Evolutionary conservation across 106 monocot genomes (phyloP), one percentile per base, ranked within the genome.

Genomic region (Cymbidium sinense): DNA sequence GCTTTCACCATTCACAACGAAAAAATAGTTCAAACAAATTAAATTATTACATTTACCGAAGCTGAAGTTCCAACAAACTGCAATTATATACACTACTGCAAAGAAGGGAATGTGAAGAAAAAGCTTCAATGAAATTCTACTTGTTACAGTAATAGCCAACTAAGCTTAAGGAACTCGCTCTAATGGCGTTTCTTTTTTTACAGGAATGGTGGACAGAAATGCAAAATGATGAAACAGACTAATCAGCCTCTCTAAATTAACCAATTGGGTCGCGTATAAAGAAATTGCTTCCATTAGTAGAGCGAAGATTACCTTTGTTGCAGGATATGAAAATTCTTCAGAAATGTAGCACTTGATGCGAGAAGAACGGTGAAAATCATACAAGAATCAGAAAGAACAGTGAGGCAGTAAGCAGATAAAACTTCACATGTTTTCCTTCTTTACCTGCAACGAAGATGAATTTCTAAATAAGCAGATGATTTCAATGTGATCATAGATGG

Each of bases 81-180:
- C 23, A 67, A 31, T 31, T 67, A 67, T 67, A 67, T 67, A 67
- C 67, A 67, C 67, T 33, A 47, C 47, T 67, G 25, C 67, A 67
- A 67, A 67, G 8, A 64, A 28, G 31, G 3, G 15, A 58, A 58
- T 3, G 58, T 58, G 52, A 5, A 8, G 58, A 23, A 58, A n/a
- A 47, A 47, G 23, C 58, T 5, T 58, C 13, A 58, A 58, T 23
- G 8, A 23, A 58, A 15, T 67, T 13, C 13, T 29, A 67, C 29
- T 33, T 33, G 67, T 31, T 31, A 33, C 67, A 67, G 15, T 31
- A 33, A 23, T 67, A 18, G 33, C 67, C 2, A 2, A 67, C 17
- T 67, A 67, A 67, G 67, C 67, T 23, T 33, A 33, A 67, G 67
- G 67, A 67, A 17, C 37, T 21, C 19, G 69, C 37, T n/a, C 20